Conservation (phyloP, 2,329 filamentous ascomycete species). For the Pseudopithomyces chartarum region DNA sequence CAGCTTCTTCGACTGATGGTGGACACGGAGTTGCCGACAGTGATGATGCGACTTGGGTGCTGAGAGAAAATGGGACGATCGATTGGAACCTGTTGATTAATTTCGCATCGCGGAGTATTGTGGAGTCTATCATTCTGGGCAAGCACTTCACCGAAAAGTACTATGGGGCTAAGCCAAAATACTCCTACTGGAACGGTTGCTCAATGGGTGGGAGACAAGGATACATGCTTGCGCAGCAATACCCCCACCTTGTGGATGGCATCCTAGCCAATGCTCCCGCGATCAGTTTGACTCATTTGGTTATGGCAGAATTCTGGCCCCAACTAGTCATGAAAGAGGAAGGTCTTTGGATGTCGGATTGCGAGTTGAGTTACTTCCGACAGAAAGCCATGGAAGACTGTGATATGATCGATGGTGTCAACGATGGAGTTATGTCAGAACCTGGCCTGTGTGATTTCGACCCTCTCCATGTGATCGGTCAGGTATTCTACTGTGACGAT, state of each 20-base stretch:
- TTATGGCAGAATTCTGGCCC: constrained; percentile 28
- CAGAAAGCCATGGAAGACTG: constrained; percentile 27
- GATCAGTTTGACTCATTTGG: constrained; percentile 26
- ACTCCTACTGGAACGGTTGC: constrained; percentile 44
- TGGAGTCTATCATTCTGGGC: constrained; percentile 42
- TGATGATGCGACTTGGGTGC: constrained; percentile 21
- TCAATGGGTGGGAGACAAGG: constrained; percentile 44
- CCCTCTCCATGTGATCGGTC: constrained; percentile 13
- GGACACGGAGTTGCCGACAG: constrained; percentile 28
- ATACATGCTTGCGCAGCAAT: constrained; percentile 39
- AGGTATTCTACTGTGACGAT: constrained; percentile 25
- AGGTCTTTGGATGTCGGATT: constrained; percentile 26
- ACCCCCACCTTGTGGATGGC: constrained; percentile 38
- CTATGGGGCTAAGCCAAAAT: constrained; percentile 38
- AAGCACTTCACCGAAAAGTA: constrained; percentile 41
- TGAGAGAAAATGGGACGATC: constrained; percentile 27
- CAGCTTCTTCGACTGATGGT: constrained; percentile 40
- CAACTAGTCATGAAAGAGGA: constrained; percentile 36
- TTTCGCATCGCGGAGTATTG: constrained; percentile 44
- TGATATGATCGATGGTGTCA: constrained; percentile 31
- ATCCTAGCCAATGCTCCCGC: constrained; percentile 42
- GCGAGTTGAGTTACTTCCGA: constrained; percentile 33
- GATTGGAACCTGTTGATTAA: constrained; percentile 43
- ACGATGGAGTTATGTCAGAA: constrained; percentile 42
- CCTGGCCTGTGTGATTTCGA: constrained; percentile 32